Percentiles rank a stretch among this genome's conserved stretches.
Evolutionary conservation across 2,329 filamentous ascomycete species (phyloP).

Genomic region (Aureobasidium melanogenum): DNA sequence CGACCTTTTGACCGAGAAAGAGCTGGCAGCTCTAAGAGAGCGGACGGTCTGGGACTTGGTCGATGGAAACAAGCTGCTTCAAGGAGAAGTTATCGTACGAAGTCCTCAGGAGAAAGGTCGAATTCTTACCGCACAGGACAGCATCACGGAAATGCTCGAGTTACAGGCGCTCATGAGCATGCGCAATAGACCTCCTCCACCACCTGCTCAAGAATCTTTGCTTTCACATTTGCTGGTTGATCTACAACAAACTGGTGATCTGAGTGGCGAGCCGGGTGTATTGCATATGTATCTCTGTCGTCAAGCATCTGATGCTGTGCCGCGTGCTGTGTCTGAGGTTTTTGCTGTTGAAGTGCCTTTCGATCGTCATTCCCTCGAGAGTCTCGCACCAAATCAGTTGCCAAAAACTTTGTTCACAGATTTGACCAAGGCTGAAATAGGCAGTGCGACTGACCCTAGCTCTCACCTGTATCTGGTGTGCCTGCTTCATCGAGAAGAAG

Average conservation of each 20-base stretch:
- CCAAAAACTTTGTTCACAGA: conserved; percentile 84
- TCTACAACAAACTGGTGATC: conserved; percentile 71
- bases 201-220: conserved; percentile 58
- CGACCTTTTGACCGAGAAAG: conserved; percentile 80
- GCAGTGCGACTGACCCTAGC: conserved; percentile 54
- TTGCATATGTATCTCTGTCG: conserved; percentile 70
- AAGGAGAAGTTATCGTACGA: conserved; percentile 87
- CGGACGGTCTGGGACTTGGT: conserved; percentile 94
- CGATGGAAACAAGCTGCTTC: conserved; percentile 85
- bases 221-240: conserved; percentile 78
- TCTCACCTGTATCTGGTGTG: conserved; percentile 76
- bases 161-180: conserved; percentile 95
- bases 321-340: conserved; percentile 68
- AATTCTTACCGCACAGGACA: conserved; percentile 85
- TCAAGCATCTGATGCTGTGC: conserved; percentile 54
- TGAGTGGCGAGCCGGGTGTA: conserved; percentile 64
- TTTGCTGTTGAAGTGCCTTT: conserved; percentile 71
- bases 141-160: conserved; percentile 80
- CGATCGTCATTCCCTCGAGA: conserved; percentile 57
- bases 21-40: conserved; percentile 72
- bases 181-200: conserved; percentile 69
- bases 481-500: conserved; percentile 59
- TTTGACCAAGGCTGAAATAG: conserved; percentile 65
- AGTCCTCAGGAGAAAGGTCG: conserved; percentile 76
- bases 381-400: conserved; percentile 54